Conservation (phyloP, 331 rosid species). For the Malus hybrid region DNA sequence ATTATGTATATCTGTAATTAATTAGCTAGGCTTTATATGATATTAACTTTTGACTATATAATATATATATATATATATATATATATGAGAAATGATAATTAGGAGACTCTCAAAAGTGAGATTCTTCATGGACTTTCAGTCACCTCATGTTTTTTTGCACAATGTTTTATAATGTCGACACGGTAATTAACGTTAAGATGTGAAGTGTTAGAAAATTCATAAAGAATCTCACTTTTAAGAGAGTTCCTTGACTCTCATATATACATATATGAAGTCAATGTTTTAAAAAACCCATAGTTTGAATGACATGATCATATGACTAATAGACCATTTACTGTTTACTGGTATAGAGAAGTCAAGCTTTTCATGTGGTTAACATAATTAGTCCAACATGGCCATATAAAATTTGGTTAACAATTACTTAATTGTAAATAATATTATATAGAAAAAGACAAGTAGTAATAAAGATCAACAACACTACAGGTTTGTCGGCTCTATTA, state of each 20-base stretch:
- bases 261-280: slow-evolving; percentile 12
- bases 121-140: too few relatives aligned
- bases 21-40: not conserved
- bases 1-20: not conserved
- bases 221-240: too few relatives aligned
- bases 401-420: not conserved
- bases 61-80: not conserved
- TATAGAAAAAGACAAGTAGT: not conserved
- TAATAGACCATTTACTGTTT: slow-evolving; percentile 12
- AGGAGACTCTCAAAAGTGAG: too few relatives aligned
- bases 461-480: not conserved
- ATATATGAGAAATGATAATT: too few relatives aligned
- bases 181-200: too few relatives aligned
- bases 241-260: too few relatives aligned
- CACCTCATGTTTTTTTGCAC: too few relatives aligned
- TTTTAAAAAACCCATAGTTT: not conserved
- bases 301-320: not conserved
- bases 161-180: too few relatives aligned
- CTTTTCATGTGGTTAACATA: not conserved
- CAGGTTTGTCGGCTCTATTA: slow-evolving; percentile 22
- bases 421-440: not conserved
- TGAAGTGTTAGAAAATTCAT: too few relatives aligned
- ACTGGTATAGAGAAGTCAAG: not conserved
- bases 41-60: not conserved
- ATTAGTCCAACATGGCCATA: not conserved